A percentile compares a stretch with the other conserved stretches of the same genome.
These are phyloP conservation scores for Teunomyces stri DNA, from an alignment of 805 yeast species.

Conservation along the genomic window DNA sequence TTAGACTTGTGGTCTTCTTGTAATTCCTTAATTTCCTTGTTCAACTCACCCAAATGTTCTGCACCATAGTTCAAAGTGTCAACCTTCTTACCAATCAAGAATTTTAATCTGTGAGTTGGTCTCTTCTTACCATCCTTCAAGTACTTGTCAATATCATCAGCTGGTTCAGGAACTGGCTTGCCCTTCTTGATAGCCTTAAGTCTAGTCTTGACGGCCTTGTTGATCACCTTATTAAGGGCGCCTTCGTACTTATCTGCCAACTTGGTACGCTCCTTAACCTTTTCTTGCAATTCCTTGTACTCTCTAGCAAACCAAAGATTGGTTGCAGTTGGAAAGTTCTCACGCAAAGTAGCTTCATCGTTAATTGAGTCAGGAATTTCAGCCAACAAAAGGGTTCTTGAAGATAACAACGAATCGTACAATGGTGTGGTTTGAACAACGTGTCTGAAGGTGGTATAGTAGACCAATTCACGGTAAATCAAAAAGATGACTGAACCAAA, in stretches of 20 bases:
- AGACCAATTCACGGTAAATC: slow-evolving; percentile 72
- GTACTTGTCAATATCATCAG: slow-evolving; percentile 57
- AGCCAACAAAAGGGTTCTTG: slow-evolving; percentile 71
- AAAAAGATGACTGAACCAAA: slow-evolving; percentile 65
- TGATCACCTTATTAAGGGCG: slow-evolving; percentile 57
- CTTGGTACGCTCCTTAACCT: slow-evolving; percentile 62
- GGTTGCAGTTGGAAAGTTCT: slow-evolving; percentile 61
- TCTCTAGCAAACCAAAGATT: slow-evolving; percentile 65
- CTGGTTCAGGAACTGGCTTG: slow-evolving; percentile 53
- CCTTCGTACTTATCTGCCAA: slow-evolving; percentile 61
- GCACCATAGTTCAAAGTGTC: slow-evolving; percentile 75
- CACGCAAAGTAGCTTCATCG: slow-evolving; percentile 49
- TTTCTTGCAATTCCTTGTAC: slow-evolving; percentile 52
- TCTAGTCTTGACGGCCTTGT: slow-evolving; percentile 57
- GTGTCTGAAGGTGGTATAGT: slow-evolving; percentile 70
- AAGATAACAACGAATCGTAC: slow-evolving; percentile 64
- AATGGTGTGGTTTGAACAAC: slow-evolving; percentile 70
- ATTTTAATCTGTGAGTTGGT: slow-evolving; percentile 76
- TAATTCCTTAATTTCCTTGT: slow-evolving; percentile 55
- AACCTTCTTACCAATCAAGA: slow-evolving; percentile 77
- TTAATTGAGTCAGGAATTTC: slow-evolving; percentile 54
- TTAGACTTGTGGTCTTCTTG: slow-evolving; percentile 55
- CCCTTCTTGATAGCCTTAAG: slow-evolving; percentile 57
- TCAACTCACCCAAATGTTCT: slow-evolving; percentile 65
- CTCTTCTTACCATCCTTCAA: slow-evolving; percentile 67